Evolutionary conservation across 345 rosid genomes (phyloP), one percentile per base, ranked within the genome.

Genomic region (Sisymbrium irio): DNA sequence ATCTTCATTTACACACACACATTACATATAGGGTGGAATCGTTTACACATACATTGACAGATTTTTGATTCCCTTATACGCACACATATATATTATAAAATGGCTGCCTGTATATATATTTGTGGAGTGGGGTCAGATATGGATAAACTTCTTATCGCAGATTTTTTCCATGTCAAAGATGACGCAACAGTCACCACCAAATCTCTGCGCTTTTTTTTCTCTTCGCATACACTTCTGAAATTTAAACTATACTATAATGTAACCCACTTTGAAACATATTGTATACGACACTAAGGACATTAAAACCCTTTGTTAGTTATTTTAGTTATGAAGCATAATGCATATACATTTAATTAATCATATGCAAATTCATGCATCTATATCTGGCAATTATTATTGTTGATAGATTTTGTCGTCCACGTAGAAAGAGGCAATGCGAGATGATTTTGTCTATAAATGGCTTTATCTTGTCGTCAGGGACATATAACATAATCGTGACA

Each of bases 81-180:
- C 36, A 60, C 46, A 22, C 25, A 22, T 22, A 75, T 4, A n/a
- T 19, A 32, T 32, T 60, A 62, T 25, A 69, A 7, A 5, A 56
- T 30, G 61, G 36, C 11, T 47, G 12, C 7, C n/a, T 50, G 5
- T 61, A 3, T 25, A 17, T 60, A 22, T 18, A 46, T 25, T n/a
- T 67, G 33, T 61, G 17, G 49, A 46, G 53, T 65, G 66, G 62
- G 55, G 67, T 64, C 76, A n/a, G 25, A 58, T 71, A 12, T 65
- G 77, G 77, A 77, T 71, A 71, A 71, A 64, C 80, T 71, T 77
- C 67, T 65, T 71, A 77, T 77, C 80, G 58, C 61, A 20, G 51
- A 64, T 71, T 64, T 30, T 69, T 64, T 64, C 67, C 72, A 64
- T 57, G 72, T 77, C 72, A 71, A 77, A 47, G 76, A 64, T 58